phyloP scores from a whole-genome alignment of 306 rosid genomes.

The Canavalia ensiformis region DNA sequence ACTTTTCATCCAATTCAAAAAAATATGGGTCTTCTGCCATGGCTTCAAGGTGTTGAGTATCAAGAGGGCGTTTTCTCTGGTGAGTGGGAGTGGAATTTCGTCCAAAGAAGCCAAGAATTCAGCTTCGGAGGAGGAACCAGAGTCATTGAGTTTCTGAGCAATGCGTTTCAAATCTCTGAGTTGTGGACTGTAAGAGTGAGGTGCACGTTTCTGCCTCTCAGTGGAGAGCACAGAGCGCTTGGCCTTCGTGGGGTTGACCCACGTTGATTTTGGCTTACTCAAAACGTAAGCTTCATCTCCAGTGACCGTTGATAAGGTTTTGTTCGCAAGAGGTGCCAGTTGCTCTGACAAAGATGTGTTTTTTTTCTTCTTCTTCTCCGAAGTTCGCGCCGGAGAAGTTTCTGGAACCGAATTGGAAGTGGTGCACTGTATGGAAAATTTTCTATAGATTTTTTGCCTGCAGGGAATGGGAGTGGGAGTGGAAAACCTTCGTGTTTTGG shows the following conservation, averaged over 20 bases:
- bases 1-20: slow-evolving; percentile 83
- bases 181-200: slow-evolving; percentile 68
- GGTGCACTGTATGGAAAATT: slow-evolving; percentile 51
- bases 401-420: slow-evolving; percentile 59
- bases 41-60: slow-evolving; percentile 88
- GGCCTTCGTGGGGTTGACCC: slow-evolving; percentile 91
- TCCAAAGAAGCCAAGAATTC: slow-evolving; percentile 65
- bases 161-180: slow-evolving; percentile 66
- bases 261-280: slow-evolving; percentile 81
- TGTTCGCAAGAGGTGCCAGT: slow-evolving; percentile 69
- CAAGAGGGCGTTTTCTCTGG: slow-evolving; percentile 73
- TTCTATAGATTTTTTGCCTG: slow-evolving; percentile 41
- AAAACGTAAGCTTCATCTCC: slow-evolving; percentile 53
- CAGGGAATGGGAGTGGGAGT: slow-evolving; percentile 52
- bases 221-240: slow-evolving; percentile 73
- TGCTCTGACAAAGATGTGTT: slow-evolving; percentile 82
- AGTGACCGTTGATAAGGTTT: slow-evolving; percentile 61
- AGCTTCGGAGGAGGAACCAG: slow-evolving; percentile 59
- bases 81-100: slow-evolving; percentile 73
- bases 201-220: slow-evolving; percentile 73
- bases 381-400: slow-evolving; percentile 48
- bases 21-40: slow-evolving; percentile 78
- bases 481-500: slow-evolving; percentile 64
- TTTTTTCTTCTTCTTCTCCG: slow-evolving; percentile 55
- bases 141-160: slow-evolving; percentile 69